phyloP scores from a whole-genome alignment of 495 filamentous ascomycete genomes.

The Hyaloscypha hepaticicola region DNA sequence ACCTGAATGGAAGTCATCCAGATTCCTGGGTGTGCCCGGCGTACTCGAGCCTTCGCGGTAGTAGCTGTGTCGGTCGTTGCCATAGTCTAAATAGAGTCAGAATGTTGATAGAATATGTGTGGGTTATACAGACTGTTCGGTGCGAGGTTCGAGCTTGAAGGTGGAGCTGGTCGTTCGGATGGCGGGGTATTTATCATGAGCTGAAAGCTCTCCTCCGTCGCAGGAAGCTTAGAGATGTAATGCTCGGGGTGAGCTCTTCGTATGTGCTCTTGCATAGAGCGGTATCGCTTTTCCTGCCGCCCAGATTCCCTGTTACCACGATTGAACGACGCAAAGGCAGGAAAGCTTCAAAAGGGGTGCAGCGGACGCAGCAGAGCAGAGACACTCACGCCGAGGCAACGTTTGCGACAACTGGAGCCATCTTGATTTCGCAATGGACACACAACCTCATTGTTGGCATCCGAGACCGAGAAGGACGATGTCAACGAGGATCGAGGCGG shows the following conservation, averaged over 20 bases:
- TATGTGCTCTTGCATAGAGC: constrained; percentile 99
- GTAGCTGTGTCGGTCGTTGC: constrained; percentile 44
- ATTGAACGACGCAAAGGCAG: constrained; percentile 23
- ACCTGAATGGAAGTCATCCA: constrained; percentile 67
- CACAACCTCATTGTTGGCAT: constrained; percentile 92
- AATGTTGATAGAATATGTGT: not conserved
- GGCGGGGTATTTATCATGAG: constrained; percentile 92
- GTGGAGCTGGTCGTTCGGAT: constrained; percentile 70
- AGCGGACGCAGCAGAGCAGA: constrained; percentile 30
- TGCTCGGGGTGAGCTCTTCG: constrained; percentile 95
- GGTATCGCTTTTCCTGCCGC: constrained; percentile 89
- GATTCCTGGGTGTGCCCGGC: constrained; percentile 66
- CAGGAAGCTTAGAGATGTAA: constrained; percentile 98
- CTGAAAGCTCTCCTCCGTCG: constrained; percentile 96
- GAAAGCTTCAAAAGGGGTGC: constrained; percentile 24
- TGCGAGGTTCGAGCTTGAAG: constrained; percentile 32
- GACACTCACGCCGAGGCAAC: constrained; percentile 90
- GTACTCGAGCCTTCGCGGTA: constrained; percentile 68
- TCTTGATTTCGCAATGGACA: constrained; percentile 96
- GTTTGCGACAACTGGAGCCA: constrained; percentile 95
- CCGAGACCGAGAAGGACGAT: constrained; percentile 87
- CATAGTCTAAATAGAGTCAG: constrained; percentile 37
- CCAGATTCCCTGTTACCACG: constrained; percentile 34
- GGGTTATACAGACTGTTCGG: constrained; percentile 29
- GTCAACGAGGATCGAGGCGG: constrained; percentile 85